These are phyloP conservation scores for Sporothrix dimorphospora DNA, from an alignment of 2,329 filamentous ascomycete genomes.

Conservation along the genomic window DNA sequence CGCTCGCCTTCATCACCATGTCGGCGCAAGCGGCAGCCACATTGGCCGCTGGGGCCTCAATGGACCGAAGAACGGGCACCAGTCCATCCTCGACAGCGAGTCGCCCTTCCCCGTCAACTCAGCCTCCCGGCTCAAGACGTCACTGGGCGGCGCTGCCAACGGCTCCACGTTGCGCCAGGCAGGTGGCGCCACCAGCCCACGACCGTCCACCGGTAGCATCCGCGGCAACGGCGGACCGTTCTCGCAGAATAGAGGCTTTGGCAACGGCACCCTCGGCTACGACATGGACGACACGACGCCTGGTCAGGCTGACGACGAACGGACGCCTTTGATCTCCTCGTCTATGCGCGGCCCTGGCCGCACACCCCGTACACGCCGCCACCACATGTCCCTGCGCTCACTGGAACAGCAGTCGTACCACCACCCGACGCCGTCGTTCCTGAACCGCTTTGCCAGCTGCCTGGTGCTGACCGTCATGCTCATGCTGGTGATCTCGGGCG, in stretches of 20 bases:
- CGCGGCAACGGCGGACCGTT: constrained; percentile 31
- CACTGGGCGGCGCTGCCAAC: constrained; percentile 42
- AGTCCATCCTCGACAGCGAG: constrained; percentile 75
- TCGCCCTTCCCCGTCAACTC: constrained; percentile 66
- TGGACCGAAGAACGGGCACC: constrained; percentile 66
- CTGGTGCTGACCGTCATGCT: constrained; percentile 82
- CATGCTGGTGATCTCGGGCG: constrained; percentile 78
- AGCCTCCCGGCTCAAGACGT: constrained; percentile 61
- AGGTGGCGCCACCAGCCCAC: constrained; percentile 73
- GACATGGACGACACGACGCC: constrained; percentile 74
- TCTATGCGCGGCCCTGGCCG: constrained; percentile 60
- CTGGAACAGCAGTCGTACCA: constrained; percentile 74
- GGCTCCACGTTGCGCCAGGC: constrained; percentile 45
- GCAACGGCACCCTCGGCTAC: constrained; percentile 61
- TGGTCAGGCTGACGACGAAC: constrained; percentile 80
- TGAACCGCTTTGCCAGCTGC: constrained; percentile 81
- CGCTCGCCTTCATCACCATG: constrained; percentile 74
- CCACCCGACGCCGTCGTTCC: constrained; percentile 59
- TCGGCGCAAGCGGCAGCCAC: constrained; percentile 40
- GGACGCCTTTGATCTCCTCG: constrained; percentile 72
- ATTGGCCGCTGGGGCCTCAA: constrained; percentile 74
- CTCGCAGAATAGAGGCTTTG: constrained; percentile 27
- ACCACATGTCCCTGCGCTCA: constrained; percentile 62
- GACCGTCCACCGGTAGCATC: constrained; percentile 42
- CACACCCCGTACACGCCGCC: constrained; percentile 61